Percentiles rank a stretch among this genome's conserved stretches.
Evolutionary conservation across 257 asterid genomes (phyloP).

Genomic region (Solanum ossicruentum): DNA sequence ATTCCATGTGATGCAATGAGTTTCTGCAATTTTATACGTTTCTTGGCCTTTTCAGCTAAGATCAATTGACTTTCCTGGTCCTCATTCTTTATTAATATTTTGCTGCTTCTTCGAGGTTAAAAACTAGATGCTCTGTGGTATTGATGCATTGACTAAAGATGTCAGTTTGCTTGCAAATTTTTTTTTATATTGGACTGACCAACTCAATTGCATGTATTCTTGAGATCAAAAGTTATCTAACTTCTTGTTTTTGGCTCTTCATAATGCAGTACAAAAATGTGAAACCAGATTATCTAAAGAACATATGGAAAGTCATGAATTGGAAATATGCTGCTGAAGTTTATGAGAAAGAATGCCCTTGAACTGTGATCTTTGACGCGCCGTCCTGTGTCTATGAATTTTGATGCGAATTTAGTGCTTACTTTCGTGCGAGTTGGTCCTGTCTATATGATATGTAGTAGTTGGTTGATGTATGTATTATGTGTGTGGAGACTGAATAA

Average conservation of each 20-base stretch:
- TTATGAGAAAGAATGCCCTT: constrained; percentile 33
- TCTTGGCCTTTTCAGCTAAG: neutral
- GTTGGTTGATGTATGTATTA: neutral
- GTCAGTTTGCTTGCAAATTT: neutral
- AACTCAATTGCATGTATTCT: neutral
- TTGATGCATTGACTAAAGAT: neutral
- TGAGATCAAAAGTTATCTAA: neutral
- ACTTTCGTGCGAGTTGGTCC: neutral
- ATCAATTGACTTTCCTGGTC: neutral
- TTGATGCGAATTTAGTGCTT: neutral
- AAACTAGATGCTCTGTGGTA: neutral
- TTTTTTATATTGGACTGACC: neutral
- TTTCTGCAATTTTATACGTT: neutral
- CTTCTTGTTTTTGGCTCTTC: neutral
- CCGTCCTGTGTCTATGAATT: neutral
- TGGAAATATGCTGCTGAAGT: constrained; percentile 53
- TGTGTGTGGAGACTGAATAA: neutral
- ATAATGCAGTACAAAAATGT: constrained; percentile 26
- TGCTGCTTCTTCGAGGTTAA: neutral
- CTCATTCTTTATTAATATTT: neutral
- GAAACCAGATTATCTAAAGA: constrained; percentile 49
- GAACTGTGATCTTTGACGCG: neutral
- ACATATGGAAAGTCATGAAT: constrained; percentile 54
- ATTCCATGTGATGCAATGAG: neutral
- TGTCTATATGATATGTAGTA: neutral